Evolutionary conservation across 208 protist genomes (phyloP).

Genomic region (Dictyostelium gargantuum): DNA sequence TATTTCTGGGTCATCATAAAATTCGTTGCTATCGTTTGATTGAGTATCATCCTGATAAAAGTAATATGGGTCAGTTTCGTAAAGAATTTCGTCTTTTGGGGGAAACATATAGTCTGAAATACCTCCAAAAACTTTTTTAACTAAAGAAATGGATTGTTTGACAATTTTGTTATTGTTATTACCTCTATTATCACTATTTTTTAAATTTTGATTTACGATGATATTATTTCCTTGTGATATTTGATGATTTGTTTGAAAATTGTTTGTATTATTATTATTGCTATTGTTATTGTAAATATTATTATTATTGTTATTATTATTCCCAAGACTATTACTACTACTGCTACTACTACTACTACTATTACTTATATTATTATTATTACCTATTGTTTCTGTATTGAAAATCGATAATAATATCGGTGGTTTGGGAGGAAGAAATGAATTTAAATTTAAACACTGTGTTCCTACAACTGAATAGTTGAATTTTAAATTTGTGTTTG

Average conservation of each 20-base stretch:
- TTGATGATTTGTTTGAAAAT: too few relatives aligned
- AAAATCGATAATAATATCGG: background rate
- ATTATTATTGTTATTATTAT: background rate
- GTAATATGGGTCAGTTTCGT: conserved; percentile 1
- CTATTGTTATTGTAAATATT: background rate
- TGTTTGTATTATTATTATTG: too few relatives aligned
- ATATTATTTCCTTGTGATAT: background rate
- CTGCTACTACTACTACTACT: background rate
- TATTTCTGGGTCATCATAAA: background rate
- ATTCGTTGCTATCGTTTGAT: background rate
- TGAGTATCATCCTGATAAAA: background rate
- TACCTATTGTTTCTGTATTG: background rate
- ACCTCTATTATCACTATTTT: background rate
- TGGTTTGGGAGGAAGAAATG: conserved; percentile 50
- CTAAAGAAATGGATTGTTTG: background rate
- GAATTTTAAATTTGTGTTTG: background rate
- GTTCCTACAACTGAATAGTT: background rate
- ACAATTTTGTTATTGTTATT: background rate
- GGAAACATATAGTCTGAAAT: background rate
- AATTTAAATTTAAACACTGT: background rate
- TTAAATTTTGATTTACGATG: background rate
- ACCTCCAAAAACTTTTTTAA: background rate
- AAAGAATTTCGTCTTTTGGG: conserved; percentile 5
- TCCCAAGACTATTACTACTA: background rate
- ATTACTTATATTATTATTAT: background rate